Evolutionary conservation across 2,329 filamentous ascomycete species (phyloP), one percentile per base, ranked within the genome.

Genomic region (Penicillium sp.): DNA sequence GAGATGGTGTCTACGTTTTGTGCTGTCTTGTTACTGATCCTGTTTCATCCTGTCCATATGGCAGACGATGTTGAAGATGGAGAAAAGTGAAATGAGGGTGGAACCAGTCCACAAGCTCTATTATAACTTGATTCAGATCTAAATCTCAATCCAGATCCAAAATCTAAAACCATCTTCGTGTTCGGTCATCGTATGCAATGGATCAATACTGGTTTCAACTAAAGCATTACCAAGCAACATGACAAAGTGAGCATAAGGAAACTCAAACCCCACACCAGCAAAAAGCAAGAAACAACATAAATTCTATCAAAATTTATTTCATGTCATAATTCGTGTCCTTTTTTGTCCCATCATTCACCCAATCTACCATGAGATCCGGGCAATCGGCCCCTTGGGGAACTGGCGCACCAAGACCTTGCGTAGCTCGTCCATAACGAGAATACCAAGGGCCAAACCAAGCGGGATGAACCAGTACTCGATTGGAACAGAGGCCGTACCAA

Each of bases 381-480:
- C 82, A 16, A 84, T 18, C 1, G 74, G 66, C 0, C 80, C 77
- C 13, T 74, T 74, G 2, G 82, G 82, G 56, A 77, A 83, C 6
- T 70, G 56, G 16, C 82, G 73, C 2, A 84, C 82, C 1, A 80
- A 41, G 24, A 80, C 66, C 70, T 85, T 85, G 37, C 82, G 75
- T 6, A 82, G 64, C 73, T 85, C 83, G 66, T 85, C 82, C 70
- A 85, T 79, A 31, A 74, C 58, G 36, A 85, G 66, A 6, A 85
- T 78, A 0, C 80, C 82, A 40, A 84, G 58, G 0, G 79, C 82
- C 13, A 85, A 69, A 6, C 81, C 79, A 24, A 84, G 66, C 1
- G 82, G 82, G 56, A 84, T 78, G 1, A 83, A 63, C 81, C 82
- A 85, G 54, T 78, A 83, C 71, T 83, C 76, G 36, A 83, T 75